These are phyloP conservation scores for Ophiostoma tasmaniense DNA, from an alignment of 2,329 filamentous ascomycete species.

Conservation along the genomic window DNA sequence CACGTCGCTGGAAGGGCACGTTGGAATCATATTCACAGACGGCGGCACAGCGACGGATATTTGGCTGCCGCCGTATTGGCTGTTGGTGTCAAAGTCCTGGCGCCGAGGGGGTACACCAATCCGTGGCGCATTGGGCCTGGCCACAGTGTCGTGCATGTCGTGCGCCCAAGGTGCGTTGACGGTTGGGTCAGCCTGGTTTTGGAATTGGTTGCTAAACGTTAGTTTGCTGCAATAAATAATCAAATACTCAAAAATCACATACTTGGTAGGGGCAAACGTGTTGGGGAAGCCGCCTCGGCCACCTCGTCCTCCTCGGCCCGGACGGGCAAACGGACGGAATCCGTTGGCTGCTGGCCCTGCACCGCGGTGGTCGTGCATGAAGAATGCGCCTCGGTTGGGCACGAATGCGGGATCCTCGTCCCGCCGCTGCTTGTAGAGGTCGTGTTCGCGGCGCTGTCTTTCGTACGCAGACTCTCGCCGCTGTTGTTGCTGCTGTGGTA, in stretches of 20 bases:
- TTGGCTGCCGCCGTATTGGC: slow-evolving; percentile 32
- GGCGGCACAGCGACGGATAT: slow-evolving; percentile 2
- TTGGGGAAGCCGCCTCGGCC: slow-evolving; percentile 49
- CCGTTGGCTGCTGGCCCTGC: slow-evolving; percentile 69
- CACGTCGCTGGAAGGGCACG: slow-evolving; percentile 48
- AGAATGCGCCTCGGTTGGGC: slow-evolving; percentile 88
- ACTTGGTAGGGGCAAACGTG: slow-evolving; percentile 55
- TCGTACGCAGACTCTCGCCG: slow-evolving; percentile 51
- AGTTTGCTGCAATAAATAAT: neutral
- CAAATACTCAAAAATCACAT: slow-evolving; percentile 8
- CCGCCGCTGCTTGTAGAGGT: slow-evolving; percentile 80
- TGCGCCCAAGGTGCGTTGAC: slow-evolving; percentile 79
- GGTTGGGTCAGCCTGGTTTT: slow-evolving; percentile 43
- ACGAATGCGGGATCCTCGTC: slow-evolving; percentile 90
- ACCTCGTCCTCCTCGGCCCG: slow-evolving; percentile 53
- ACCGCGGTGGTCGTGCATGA: slow-evolving; percentile 89
- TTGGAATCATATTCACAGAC: slow-evolving; percentile 42
- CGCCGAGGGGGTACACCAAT: slow-evolving; percentile 19
- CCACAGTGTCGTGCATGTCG: slow-evolving; percentile 78
- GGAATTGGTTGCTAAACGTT: slow-evolving; percentile 28
- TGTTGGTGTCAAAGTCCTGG: slow-evolving; percentile 11
- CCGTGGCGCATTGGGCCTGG: slow-evolving; percentile 32
- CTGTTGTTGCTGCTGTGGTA: slow-evolving; percentile 16
- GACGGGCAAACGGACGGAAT: slow-evolving; percentile 59
- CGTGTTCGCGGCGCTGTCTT: slow-evolving; percentile 72